Base-by-base conservation (phyloP, 148 eudicot species). In the Chenopodium album region DNA sequence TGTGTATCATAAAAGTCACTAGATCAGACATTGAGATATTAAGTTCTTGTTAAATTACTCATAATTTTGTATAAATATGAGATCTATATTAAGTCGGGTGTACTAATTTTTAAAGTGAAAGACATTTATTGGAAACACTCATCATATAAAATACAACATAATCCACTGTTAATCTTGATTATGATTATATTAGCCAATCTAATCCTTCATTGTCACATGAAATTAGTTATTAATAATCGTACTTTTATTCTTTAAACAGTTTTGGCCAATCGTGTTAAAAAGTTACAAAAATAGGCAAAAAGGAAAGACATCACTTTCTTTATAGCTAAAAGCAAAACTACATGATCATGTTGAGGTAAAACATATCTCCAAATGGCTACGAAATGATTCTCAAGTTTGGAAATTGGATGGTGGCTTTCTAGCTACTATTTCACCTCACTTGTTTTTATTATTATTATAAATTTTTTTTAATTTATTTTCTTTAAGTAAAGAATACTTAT, bases 371-470 rank as follows among this genome's bases (percentile, higher is more conserved):
- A 37, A 26, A 37, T 82, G 76, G 69, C 68, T 76, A 82, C 23
- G 59, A 76, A 82, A 76, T 82, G 75, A 80, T 80, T 75, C 83
- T 67, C 28, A 76, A 37, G 80, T 76, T 34, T 73, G 83, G 83
- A 26, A 63, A 64, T 28, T 74, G 72, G 82, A 80, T 47, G 44
- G 78, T 74, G 78, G 76, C 78, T 44, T 73, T 50, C 41, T 63
- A 62, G 71, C 37, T 74, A 46, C 50, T 17, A 47, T 79, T 71
- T 71, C 76, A 71, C 76, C 82, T 23, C 17, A 31, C 3, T 9
- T 50, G 13, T 56, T 41, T 4, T 26, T 26, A 26, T 26, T 26
- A 26, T 26, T 41, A 41, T 41, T 41, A 41, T 7, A 5, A 48
- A 7, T 17, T 12, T 4, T 56, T 26, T 29, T 13, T 26, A 26